A percentile compares a stretch with the other conserved stretches of the same genome.
phyloP scores from a whole-genome alignment of 2,329 filamentous ascomycete species.

The Spiromastix sp. region DNA sequence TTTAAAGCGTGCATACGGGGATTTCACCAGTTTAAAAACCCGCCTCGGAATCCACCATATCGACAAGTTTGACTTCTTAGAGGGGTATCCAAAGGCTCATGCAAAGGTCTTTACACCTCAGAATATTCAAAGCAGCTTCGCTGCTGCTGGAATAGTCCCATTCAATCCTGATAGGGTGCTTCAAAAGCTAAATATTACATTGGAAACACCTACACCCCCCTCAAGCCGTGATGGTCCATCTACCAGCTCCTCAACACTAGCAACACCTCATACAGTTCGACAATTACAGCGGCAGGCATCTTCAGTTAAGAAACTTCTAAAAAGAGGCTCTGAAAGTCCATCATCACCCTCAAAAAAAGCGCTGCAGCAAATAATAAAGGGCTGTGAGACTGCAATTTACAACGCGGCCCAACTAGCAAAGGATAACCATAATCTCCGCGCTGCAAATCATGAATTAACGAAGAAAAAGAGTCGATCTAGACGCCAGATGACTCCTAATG shows the following conservation, averaged over 20 bases:
- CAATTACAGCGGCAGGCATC: conserved; percentile 1
- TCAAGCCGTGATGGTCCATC: neutral
- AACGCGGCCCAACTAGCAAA: too few species aligned
- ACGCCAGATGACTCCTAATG: too few species aligned
- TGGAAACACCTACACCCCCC: neutral
- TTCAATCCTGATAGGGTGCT: neutral
- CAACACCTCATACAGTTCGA: conserved; percentile 1
- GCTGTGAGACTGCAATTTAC: too few species aligned
- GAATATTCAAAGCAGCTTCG: conserved; percentile 5
- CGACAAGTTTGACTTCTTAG: conserved; percentile 3
- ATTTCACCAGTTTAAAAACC: conserved; percentile 1
- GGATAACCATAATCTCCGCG: too few species aligned
- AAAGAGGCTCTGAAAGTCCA: too few species aligned
- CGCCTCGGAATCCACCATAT: conserved; percentile 2
- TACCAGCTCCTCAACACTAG: neutral
- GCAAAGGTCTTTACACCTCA: conserved; percentile 2
- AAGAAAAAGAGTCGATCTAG: too few species aligned
- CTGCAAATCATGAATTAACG: too few species aligned
- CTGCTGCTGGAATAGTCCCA: neutral
- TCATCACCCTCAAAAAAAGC: too few species aligned
- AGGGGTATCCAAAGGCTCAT: conserved; percentile 1
- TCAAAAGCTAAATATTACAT: conserved; percentile 4
- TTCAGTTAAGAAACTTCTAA: conserved; percentile 1
- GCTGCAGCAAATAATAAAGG: too few species aligned
- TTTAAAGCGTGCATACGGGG: conserved; percentile 4